Evolutionary conservation across 2,329 filamentous ascomycete species (phyloP).

Genomic region (Aspergillus hortae): DNA sequence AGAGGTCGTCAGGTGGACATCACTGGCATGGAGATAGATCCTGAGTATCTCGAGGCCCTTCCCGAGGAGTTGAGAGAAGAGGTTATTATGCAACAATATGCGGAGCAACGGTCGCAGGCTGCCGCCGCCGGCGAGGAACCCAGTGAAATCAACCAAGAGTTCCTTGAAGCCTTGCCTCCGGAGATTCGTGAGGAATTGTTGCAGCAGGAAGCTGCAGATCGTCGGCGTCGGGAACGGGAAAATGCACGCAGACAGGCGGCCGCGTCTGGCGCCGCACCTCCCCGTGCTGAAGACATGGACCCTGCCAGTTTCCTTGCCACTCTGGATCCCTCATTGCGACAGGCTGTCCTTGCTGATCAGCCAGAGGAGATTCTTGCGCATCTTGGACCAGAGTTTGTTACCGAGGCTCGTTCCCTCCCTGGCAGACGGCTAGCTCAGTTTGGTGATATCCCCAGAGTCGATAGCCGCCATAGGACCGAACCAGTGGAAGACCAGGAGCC

Average conservation of each 20-base stretch:
- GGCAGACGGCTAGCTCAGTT: constrained; percentile 56
- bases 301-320: constrained; percentile 88
- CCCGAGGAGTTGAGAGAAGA: constrained; percentile 95
- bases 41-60: constrained; percentile 92
- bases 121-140: constrained; percentile 64
- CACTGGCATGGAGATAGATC: constrained; percentile 88
- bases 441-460: constrained; percentile 39
- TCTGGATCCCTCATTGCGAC: constrained; percentile 76
- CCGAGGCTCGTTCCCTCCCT: constrained; percentile 74
- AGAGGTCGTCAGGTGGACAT: constrained; percentile 87
- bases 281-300: constrained; percentile 79
- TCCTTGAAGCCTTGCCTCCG: constrained; percentile 84
- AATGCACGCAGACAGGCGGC: constrained; percentile 67
- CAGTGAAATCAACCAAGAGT: constrained; percentile 75
- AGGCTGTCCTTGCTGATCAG: constrained; percentile 86
- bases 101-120: constrained; percentile 75
- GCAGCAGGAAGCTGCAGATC: constrained; percentile 83
- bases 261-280: constrained; percentile 42
- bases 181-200: constrained; percentile 89
- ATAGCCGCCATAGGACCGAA: constrained; percentile 35
- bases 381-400: constrained; percentile 78
- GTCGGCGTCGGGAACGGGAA: constrained; percentile 81
- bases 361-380: constrained; percentile 82
- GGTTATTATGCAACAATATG: constrained; percentile 87
- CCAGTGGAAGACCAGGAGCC: constrained; percentile 43